A percentile compares a stretch with the other conserved stretches of the same genome.
phyloP scores from a whole-genome alignment of 257 asterid species.

The Nicotiana benthamiana region DNA sequence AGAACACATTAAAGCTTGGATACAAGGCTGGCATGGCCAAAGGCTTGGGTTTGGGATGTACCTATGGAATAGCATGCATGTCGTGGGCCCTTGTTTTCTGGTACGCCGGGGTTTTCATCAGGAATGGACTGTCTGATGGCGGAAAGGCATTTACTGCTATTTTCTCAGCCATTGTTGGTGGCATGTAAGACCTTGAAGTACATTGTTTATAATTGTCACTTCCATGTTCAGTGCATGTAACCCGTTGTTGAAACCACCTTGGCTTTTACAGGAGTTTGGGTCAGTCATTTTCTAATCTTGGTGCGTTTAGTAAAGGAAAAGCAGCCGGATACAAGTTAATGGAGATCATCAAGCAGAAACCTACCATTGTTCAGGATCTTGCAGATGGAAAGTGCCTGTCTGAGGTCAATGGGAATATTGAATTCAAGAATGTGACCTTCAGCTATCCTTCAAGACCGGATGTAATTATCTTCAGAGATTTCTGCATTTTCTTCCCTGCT shows the following conservation, averaged over 20 bases:
- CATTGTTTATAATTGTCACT: not conserved
- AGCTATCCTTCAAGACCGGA: constrained; percentile 98
- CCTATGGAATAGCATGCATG: constrained; percentile 97
- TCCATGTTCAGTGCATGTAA: not conserved
- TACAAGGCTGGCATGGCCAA: constrained; percentile 99
- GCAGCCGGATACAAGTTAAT: constrained; percentile 86
- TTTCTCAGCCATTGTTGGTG: constrained; percentile 94
- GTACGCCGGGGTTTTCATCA: constrained; percentile 95
- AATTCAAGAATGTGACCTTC: constrained; percentile 78
- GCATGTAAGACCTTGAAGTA: constrained; percentile 64
- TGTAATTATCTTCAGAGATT: constrained; percentile 80
- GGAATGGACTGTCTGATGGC: constrained; percentile 86
- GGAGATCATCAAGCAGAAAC: constrained; percentile 86
- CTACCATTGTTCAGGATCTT: constrained; percentile 61
- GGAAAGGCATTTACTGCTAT: constrained; percentile 97
- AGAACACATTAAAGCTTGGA: constrained; percentile 81
- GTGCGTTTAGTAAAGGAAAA: constrained; percentile 97
- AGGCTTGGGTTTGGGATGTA: constrained; percentile 94
- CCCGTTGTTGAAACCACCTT: constrained; percentile 10
- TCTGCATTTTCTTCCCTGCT: constrained; percentile 92
- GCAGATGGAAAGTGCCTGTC: constrained; percentile 39
- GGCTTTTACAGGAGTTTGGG: constrained; percentile 84
- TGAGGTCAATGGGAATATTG: constrained; percentile 81
- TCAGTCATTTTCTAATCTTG: constrained; percentile 90
- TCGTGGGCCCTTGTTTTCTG: constrained; percentile 98